Evolutionary conservation across 1,284 basidiomycete species (phyloP).

Genomic region (Ustilago esculenta): DNA sequence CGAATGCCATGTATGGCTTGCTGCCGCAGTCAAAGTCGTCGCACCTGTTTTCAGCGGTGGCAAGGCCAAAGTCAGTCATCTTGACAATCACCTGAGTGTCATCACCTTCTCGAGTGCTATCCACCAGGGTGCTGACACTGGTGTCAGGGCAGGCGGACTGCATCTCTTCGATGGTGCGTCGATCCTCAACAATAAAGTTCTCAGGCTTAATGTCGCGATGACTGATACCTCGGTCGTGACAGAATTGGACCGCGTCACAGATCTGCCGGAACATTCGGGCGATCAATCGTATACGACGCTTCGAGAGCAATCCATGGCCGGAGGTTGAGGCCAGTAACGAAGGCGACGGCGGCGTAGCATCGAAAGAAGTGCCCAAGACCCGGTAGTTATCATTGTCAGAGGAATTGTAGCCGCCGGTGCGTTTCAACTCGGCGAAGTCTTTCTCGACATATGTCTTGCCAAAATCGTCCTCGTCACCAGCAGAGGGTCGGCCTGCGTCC

Average conservation of each 20-base stretch:
- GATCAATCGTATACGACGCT: constrained; percentile 86
- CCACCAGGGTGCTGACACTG: constrained; percentile 63
- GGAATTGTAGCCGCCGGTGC: not conserved
- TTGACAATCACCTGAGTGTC: constrained; percentile 75
- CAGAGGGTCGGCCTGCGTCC: constrained; percentile 55
- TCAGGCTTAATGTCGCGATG: constrained; percentile 97
- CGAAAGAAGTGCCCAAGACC: constrained; percentile 28
- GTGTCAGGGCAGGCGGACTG: constrained; percentile 73
- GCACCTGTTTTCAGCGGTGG: constrained; percentile 85
- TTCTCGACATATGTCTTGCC: constrained; percentile 5
- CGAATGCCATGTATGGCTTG: constrained; percentile 98
- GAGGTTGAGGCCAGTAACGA: constrained; percentile 81
- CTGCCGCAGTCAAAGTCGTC: constrained; percentile 98
- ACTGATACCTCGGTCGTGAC: constrained; percentile 88
- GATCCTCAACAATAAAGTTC: constrained; percentile 69
- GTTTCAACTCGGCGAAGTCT: not conserved
- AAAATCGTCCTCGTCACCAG: constrained; percentile 3
- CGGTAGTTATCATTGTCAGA: constrained; percentile 14
- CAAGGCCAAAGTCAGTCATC: constrained; percentile 95
- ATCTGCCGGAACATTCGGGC: constrained; percentile 97
- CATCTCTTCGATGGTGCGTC: constrained; percentile 43
- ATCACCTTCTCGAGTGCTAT: constrained; percentile 72
- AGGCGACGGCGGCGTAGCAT: constrained; percentile 80
- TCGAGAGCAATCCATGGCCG: constrained; percentile 82
- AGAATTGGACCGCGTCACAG: constrained; percentile 96